phyloP scores from a whole-genome alignment of 106 monocot genomes.

The Dioscorea alata region DNA sequence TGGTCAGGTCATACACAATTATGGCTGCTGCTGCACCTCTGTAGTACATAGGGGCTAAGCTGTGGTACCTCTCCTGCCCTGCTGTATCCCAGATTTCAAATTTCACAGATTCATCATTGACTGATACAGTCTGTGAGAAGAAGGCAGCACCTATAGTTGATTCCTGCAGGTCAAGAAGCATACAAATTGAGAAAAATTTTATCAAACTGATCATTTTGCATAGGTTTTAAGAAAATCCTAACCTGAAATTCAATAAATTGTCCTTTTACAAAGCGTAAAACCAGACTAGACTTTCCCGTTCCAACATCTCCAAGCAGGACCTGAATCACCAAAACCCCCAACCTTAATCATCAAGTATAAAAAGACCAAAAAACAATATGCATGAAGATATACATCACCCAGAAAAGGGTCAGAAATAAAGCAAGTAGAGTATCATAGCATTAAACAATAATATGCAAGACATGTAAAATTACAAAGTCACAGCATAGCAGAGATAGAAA shows the following conservation, averaged over 20 bases:
- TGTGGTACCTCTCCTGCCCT: conserved; percentile 98
- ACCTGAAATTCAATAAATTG: conserved; percentile 97
- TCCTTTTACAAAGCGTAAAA: conserved; percentile 89
- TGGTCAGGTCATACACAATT: conserved; percentile 88
- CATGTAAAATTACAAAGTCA: background rate
- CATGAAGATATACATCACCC: background rate
- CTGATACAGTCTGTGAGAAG: conserved; percentile 64
- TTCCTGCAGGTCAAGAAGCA: conserved; percentile 38
- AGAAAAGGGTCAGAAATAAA: background rate
- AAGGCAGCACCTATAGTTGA: conserved; percentile 95
- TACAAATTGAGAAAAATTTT: background rate
- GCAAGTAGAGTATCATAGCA: background rate
- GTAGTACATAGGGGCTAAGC: conserved; percentile 97
- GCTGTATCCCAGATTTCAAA: conserved; percentile 99
- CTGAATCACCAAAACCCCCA: conserved; percentile 26
- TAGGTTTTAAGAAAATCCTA: background rate
- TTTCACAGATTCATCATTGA: conserved; percentile 75
- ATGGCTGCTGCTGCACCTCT: conserved; percentile 94
- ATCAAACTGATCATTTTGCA: background rate
- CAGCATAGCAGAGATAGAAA: background rate
- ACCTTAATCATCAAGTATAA: conserved; percentile 1
- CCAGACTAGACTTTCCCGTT: conserved; percentile 84
- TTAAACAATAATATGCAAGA: background rate
- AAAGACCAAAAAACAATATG: background rate
- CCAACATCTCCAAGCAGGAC: conserved; percentile 94